Conservation (phyloP, 2,329 filamentous ascomycete genomes). For the Penicillium carneum region DNA sequence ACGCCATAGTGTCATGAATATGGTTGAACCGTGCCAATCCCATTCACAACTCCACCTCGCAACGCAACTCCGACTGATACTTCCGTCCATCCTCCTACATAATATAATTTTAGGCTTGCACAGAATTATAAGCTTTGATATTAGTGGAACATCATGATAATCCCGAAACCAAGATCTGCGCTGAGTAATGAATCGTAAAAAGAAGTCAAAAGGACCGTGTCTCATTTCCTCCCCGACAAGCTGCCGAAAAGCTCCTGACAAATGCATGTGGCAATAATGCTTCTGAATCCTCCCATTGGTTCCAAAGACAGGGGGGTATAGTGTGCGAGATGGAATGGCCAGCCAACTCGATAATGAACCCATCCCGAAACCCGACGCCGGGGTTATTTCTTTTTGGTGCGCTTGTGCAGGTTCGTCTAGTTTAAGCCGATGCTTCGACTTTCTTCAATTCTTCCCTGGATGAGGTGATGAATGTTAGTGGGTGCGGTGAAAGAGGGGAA, state of each 20-base stretch:
- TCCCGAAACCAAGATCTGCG: conserved; percentile 3
- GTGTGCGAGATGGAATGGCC: conserved; percentile 19
- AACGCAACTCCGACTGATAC: neutral
- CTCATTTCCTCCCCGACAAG: conserved; percentile 16
- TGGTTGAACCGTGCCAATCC: neutral
- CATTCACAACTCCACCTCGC: neutral
- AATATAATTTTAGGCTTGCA: neutral
- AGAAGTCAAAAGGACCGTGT: conserved; percentile 6
- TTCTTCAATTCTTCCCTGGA: conserved; percentile 82
- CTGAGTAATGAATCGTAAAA: conserved; percentile 13
- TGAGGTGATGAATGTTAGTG: conserved; percentile 15
- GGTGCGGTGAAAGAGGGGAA: neutral
- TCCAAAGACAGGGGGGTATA: conserved; percentile 23
- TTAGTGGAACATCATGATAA: neutral
- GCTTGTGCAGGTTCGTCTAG: conserved; percentile 24
- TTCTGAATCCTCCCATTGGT: conserved; percentile 10
- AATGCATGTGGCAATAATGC: conserved; percentile 11
- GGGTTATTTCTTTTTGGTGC: conserved; percentile 1
- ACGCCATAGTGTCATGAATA: neutral
- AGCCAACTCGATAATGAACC: conserved; percentile 19
- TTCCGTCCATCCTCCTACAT: neutral
- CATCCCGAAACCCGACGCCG: conserved; percentile 12
- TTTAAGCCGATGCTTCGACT: conserved; percentile 77
- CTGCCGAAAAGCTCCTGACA: conserved; percentile 14
- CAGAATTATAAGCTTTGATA: neutral